Evolutionary conservation across 2,329 filamentous ascomycete species (phyloP).

Genomic region (Blastomyces silverae): DNA sequence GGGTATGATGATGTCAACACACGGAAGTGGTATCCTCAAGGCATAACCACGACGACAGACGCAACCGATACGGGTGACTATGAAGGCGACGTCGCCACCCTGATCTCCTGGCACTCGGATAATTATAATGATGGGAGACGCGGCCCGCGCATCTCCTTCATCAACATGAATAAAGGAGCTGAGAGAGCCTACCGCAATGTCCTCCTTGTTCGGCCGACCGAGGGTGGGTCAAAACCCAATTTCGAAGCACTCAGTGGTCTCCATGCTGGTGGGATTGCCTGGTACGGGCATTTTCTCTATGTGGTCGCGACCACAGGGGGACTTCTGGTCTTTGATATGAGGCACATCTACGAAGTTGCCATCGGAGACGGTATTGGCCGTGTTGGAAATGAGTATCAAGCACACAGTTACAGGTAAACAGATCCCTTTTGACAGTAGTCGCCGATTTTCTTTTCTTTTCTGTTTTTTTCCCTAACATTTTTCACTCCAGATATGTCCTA

Average conservation of each 20-base stretch:
- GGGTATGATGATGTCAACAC: constrained; percentile 31
- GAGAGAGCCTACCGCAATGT: constrained; percentile 28
- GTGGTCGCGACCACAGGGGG: constrained; percentile 10
- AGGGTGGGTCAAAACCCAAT: constrained; percentile 24
- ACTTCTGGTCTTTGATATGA: constrained; percentile 13
- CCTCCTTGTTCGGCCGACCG: constrained; percentile 33
- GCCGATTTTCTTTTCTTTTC: background rate
- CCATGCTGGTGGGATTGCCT: constrained; percentile 31
- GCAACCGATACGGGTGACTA: constrained; percentile 29
- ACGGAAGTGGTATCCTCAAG: constrained; percentile 33
- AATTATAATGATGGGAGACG: constrained; percentile 9
- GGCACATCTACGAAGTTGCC: constrained; percentile 31
- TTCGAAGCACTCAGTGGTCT: constrained; percentile 29
- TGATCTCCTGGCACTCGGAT: constrained; percentile 31
- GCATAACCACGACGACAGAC: constrained; percentile 33
- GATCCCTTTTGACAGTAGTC: background rate
- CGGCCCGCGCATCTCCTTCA: constrained; percentile 12
- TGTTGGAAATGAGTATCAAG: constrained; percentile 31
- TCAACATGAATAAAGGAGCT: constrained; percentile 12
- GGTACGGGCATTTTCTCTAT: constrained; percentile 15
- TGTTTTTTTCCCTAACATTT: background rate
- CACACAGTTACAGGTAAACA: constrained; percentile 31
- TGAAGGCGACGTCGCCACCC: constrained; percentile 31
- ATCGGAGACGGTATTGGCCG: constrained; percentile 31
- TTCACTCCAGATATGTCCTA: constrained; percentile 7